These are phyloP conservation scores for Beauveria asiatica DNA, from an alignment of 2,329 filamentous ascomycete genomes.

Conservation along the genomic window DNA sequence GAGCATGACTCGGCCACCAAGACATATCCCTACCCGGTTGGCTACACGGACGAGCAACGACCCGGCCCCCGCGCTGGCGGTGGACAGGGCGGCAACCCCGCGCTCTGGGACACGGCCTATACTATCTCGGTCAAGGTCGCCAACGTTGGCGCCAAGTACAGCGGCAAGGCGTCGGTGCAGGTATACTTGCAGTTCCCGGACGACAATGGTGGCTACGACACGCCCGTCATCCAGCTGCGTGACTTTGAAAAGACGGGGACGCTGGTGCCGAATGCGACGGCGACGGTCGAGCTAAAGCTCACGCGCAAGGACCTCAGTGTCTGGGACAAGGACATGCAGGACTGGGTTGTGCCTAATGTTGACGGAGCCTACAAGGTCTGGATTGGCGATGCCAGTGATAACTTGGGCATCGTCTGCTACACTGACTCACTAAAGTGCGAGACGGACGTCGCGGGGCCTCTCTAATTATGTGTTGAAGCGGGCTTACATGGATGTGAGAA, in stretches of 20 bases:
- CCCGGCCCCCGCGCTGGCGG: constrained; percentile 53
- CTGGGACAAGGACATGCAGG: constrained; percentile 59
- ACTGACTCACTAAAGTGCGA: constrained; percentile 23
- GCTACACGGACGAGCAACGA: constrained; percentile 48
- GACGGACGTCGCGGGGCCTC: constrained; percentile 10
- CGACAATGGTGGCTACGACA: constrained; percentile 38
- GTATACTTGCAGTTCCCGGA: constrained; percentile 37
- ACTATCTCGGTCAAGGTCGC: constrained; percentile 36
- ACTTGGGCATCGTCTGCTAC: constrained; percentile 23
- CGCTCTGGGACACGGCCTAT: constrained; percentile 47
- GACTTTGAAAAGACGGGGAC: constrained; percentile 60
- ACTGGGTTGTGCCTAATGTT: constrained; percentile 49
- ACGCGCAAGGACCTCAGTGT: constrained; percentile 64
- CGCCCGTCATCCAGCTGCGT: constrained; percentile 58
- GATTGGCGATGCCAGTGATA: constrained; percentile 31
- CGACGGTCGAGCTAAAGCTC: constrained; percentile 47
- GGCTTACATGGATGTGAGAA: neutral
- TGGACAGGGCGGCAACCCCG: constrained; percentile 59
- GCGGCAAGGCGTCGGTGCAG: constrained; percentile 39
- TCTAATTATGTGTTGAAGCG: neutral
- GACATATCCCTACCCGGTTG: constrained; percentile 54
- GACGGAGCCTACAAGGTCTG: constrained; percentile 30
- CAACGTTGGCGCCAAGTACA: constrained; percentile 39
- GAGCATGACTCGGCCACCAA: constrained; percentile 25
- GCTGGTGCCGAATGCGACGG: constrained; percentile 44